Base-by-base conservation (phyloP, 352 stramenopile genomes). In the Phytophthora lateralis region DNA sequence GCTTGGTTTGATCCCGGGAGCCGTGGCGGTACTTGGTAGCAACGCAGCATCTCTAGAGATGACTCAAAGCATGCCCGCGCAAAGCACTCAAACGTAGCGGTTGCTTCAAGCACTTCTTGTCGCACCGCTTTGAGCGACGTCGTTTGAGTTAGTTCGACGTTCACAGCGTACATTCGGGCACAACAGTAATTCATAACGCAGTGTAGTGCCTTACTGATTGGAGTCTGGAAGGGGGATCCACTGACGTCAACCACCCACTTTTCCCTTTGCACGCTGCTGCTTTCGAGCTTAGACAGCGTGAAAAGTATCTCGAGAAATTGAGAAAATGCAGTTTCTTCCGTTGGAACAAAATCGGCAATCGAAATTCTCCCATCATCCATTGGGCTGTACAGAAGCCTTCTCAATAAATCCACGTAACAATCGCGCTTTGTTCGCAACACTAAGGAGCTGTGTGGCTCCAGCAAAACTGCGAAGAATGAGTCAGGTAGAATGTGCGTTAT, bases 111-210 rank as follows among this genome's bases (percentile, higher is more conserved):
- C 32, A 67, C 50, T 42, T 74, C 54, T 53, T 67, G 21, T 38
- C 56, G 54, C 18, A 44, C 14, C 17, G 63, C 50, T 32, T 57
- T 63, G 7, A 70, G n/a, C 26, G 67, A 41, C 18, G 50, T 47
- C 29, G 66, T 66, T 11, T 56, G 48, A 5, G 69, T 50, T 29
- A 64, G 53, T 5, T 79, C 66, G 17, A 55, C 18, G 29, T 39
- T 73, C 14, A 47, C 30, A 55, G 58, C 71, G 53, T 82, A 76
- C 29, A 85, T 55, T 27, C 71, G 63, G 4, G 75, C 59, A 45
- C 69, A 73, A 38, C 63, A 82, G 61, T 79, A 77, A 34, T 85
- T 85, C 69, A 82, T 66, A 29, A 82, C 38, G 9, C 53, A 76
- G 37, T 82, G 76, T 8, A 85, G 37, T 15, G 71, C 55, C 53